phyloP scores from a whole-genome alignment of 2,329 filamentous ascomycete species.

The Clonostachys solani region DNA sequence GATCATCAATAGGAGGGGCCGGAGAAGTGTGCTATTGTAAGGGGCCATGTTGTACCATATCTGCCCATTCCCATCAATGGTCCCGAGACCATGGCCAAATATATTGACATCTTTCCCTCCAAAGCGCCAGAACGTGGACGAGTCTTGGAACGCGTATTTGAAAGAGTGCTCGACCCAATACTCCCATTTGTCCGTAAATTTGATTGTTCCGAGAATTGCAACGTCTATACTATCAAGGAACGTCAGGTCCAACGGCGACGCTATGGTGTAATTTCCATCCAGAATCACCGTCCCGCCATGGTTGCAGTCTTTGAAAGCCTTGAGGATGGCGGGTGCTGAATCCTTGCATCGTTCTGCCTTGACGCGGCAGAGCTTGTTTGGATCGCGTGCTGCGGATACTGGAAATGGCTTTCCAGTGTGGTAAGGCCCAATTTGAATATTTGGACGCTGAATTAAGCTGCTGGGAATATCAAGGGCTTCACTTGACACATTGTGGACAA shows the following conservation, averaged over 20 bases:
- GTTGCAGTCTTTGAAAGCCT: slow-evolving; percentile 39
- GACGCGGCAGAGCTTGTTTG: slow-evolving; percentile 14
- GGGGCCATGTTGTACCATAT: slow-evolving; percentile 61
- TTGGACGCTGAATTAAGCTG: background rate
- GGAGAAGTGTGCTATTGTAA: slow-evolving; percentile 47
- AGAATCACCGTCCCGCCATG: slow-evolving; percentile 60
- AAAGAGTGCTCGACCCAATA: slow-evolving; percentile 66
- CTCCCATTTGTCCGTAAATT: slow-evolving; percentile 61
- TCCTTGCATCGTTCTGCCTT: slow-evolving; percentile 3
- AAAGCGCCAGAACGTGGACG: slow-evolving; percentile 33
- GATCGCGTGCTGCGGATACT: slow-evolving; percentile 8
- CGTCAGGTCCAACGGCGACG: slow-evolving; percentile 60
- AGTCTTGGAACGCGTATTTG: slow-evolving; percentile 61
- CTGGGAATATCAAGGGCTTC: too few species aligned
- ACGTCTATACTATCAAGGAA: slow-evolving; percentile 62
- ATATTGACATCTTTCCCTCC: slow-evolving; percentile 47
- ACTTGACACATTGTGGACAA: too few species aligned
- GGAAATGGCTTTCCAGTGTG: slow-evolving; percentile 9
- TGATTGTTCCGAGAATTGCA: slow-evolving; percentile 48
- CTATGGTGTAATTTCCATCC: slow-evolving; percentile 54
- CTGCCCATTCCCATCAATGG: slow-evolving; percentile 60
- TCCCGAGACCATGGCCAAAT: slow-evolving; percentile 46
- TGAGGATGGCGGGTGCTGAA: background rate
- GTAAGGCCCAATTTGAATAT: slow-evolving; percentile 10
- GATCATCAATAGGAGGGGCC: slow-evolving; percentile 53